These are phyloP conservation scores for Xylariaceae sp. DNA, from an alignment of 2,329 filamentous ascomycete species.

Conservation along the genomic window DNA sequence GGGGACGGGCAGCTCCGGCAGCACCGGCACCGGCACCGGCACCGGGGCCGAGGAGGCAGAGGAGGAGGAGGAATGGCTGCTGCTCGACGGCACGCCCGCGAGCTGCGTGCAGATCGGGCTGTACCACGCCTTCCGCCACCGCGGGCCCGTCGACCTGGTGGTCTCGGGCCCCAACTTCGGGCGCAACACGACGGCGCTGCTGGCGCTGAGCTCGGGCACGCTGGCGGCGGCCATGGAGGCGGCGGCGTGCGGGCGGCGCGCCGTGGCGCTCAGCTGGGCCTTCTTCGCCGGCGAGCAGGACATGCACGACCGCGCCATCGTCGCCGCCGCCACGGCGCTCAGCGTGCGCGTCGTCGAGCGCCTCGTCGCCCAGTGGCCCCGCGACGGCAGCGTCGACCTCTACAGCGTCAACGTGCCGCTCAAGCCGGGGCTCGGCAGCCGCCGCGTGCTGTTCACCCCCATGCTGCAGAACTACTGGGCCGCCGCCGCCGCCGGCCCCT, in stretches of 20 bases:
- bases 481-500: conserved; percentile 67
- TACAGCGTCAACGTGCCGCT: conserved; percentile 90
- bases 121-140: conserved; percentile 68
- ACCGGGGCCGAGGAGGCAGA: too few relatives aligned
- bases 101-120: conserved; percentile 77
- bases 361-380: conserved; percentile 65
- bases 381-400: conserved; percentile 62
- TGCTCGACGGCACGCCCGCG: conserved; percentile 74
- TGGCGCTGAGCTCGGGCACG: conserved; percentile 70
- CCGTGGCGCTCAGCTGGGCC: conserved; percentile 82
- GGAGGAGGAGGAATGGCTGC: conserved; percentile 67
- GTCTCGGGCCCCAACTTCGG: conserved; percentile 79
- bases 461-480: conserved; percentile 91
- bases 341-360: conserved; percentile 73
- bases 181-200: conserved; percentile 72
- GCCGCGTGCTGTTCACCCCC: conserved; percentile 72
- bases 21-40: too few relatives aligned
- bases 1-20: conserved; percentile 1
- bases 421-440: conserved; percentile 62
- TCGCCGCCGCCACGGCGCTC: conserved; percentile 67
- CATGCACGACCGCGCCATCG: conserved; percentile 76
- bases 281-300: conserved; percentile 72
- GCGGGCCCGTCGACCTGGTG: conserved; percentile 66
- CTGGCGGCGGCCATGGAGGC: conserved; percentile 72
- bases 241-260: conserved; percentile 58